phyloP scores from a whole-genome alignment of 805 yeast species.

The Saccharomycopsis capsularis region DNA sequence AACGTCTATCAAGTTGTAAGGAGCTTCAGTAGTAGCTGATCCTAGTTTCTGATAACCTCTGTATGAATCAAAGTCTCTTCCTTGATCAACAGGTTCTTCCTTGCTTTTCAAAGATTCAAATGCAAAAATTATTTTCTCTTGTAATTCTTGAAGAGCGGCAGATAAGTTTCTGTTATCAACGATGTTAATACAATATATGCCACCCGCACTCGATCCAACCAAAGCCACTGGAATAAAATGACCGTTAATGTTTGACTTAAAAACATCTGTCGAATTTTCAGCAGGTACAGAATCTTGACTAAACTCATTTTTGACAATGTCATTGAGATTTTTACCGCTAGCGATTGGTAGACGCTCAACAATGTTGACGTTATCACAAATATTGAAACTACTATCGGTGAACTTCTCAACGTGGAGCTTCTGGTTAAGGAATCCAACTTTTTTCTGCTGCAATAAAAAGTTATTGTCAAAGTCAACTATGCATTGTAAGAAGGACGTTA shows the following conservation, averaged over 20 bases:
- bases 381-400: slow-evolving; percentile 17
- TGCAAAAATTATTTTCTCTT: not conserved
- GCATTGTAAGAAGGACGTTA: not conserved
- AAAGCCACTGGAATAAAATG: slow-evolving; percentile 26
- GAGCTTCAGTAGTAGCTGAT: not conserved
- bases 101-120: not conserved
- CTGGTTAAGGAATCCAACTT: not conserved
- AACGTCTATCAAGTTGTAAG: slow-evolving; percentile 4
- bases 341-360: slow-evolving; percentile 15
- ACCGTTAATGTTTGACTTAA: no score
- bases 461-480: not conserved
- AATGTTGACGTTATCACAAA: slow-evolving; percentile 25
- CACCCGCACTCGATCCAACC: slow-evolving; percentile 26
- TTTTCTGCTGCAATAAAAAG: not conserved
- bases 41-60: not conserved
- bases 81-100: not conserved
- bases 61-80: not conserved
- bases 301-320: not conserved
- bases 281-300: no score
- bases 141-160: not conserved
- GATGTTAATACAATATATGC: slow-evolving; percentile 23
- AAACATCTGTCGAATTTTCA: no score
- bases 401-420: not conserved
- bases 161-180: not conserved
- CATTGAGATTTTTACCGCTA: not conserved